These are phyloP conservation scores for Colletotrichum simmondsii DNA, from an alignment of 2,329 filamentous ascomycete species.

Conservation along the genomic window DNA sequence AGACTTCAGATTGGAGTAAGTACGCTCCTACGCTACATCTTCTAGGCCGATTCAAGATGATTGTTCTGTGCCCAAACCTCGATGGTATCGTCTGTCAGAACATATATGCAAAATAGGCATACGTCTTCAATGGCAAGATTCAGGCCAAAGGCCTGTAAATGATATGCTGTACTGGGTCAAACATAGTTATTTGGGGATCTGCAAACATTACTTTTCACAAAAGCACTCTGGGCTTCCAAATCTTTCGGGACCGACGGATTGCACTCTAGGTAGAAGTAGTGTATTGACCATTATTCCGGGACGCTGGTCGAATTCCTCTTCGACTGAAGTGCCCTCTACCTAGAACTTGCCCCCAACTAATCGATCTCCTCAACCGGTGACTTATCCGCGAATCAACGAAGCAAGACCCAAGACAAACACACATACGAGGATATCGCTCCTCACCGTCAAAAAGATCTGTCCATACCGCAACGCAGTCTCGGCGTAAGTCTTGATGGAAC, in stretches of 20 bases:
- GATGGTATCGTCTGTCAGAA: no score
- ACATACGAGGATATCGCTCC: conserved; percentile 78
- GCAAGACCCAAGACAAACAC: conserved; percentile 78
- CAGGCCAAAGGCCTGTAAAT: background rate
- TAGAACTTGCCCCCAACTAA: background rate
- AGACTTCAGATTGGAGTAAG: no score
- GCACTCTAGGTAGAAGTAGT: background rate
- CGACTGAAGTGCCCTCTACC: background rate
- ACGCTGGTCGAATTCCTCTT: background rate
- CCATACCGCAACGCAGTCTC: conserved; percentile 72
- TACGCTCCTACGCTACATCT: no score
- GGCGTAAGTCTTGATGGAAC: conserved; percentile 70
- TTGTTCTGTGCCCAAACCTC: no score
- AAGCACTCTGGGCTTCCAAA: background rate
- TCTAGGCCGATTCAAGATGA: no score
- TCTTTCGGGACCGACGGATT: background rate
- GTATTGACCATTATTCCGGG: background rate
- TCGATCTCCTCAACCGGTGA: background rate
- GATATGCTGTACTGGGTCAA: background rate
- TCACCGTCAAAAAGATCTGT: conserved; percentile 77
- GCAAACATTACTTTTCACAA: background rate
- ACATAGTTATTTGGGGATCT: background rate
- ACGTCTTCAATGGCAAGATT: background rate
- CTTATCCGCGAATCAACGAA: conserved; percentile 53
- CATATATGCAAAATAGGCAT: no score